Conservation (phyloP, 1,139 yeast genomes). For the Candida sojae region DNA sequence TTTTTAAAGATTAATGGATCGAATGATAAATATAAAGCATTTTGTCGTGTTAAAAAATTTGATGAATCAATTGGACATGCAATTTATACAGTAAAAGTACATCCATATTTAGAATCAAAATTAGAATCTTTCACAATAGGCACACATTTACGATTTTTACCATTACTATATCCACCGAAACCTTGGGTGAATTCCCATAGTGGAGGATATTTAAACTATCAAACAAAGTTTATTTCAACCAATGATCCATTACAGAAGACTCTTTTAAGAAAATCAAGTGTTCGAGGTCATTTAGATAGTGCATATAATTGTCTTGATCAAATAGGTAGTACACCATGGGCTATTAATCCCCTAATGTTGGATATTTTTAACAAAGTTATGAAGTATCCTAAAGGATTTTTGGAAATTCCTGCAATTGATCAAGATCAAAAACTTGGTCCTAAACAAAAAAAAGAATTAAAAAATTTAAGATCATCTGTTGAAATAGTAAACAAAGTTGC, state of each 20-base stretch:
- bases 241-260: conserved; percentile 20
- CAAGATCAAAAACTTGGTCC: background rate
- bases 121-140: conserved; percentile 14
- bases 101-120: conserved; percentile 25
- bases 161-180: conserved; percentile 43
- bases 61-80: background rate
- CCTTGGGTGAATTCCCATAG: conserved; percentile 34
- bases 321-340: conserved; percentile 38
- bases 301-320: conserved; percentile 31
- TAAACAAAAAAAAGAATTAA: conserved; percentile 15
- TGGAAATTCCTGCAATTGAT: conserved; percentile 27
- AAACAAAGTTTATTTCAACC: conserved; percentile 28
- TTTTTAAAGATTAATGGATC: background rate
- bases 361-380: conserved; percentile 24
- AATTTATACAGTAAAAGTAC: conserved; percentile 18
- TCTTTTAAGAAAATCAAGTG: conserved; percentile 28
- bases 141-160: conserved; percentile 19
- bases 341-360: conserved; percentile 30
- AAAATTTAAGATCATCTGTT: conserved; percentile 23
- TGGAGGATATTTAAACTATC: conserved; percentile 38
- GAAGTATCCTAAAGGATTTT: conserved; percentile 25
- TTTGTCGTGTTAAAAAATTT: background rate
- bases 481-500: conserved; percentile 25
- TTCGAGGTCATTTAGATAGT: conserved; percentile 35
- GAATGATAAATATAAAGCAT: conserved; percentile 3